Evolutionary conservation across 2,329 filamentous ascomycete genomes (phyloP).

Genomic region (Penicillium hordei): DNA sequence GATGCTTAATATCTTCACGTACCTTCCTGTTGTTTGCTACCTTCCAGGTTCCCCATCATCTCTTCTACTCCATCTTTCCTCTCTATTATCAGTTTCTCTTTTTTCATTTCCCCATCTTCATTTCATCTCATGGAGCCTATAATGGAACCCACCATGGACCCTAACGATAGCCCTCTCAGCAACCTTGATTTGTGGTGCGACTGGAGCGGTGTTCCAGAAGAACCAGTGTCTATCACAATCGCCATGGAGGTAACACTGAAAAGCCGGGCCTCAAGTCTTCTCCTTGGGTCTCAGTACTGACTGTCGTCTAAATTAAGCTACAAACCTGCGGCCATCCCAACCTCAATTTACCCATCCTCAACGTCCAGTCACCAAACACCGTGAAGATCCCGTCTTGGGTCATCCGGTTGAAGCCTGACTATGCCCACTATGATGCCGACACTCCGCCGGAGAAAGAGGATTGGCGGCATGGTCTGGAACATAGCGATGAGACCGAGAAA

Average conservation of each 20-base stretch:
- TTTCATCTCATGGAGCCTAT: not conserved
- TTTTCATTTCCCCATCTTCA: not conserved
- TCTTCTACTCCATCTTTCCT: conserved; percentile 7
- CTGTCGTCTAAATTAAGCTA: not conserved
- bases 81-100: conserved; percentile 1
- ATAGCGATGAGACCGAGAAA: not conserved
- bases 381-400: not conserved
- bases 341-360: conserved; percentile 25
- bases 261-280: not conserved
- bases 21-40: conserved; percentile 7
- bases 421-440: not conserved
- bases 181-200: conserved; percentile 34
- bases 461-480: no score
- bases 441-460: not conserved
- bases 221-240: conserved; percentile 28
- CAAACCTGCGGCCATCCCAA: conserved; percentile 29
- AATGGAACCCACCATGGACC: conserved; percentile 8
- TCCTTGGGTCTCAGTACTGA: not conserved
- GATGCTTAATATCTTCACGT: conserved; percentile 1
- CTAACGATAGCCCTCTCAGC: conserved; percentile 20
- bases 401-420: not conserved
- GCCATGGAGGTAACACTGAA: conserved; percentile 31
- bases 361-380: conserved; percentile 7
- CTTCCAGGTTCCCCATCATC: not conserved
- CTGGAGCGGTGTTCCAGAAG: conserved; percentile 31